These are phyloP conservation scores for Gloeophyllum trabeum DNA, from an alignment of 768 basidiomycete species.

Conservation along the genomic window DNA sequence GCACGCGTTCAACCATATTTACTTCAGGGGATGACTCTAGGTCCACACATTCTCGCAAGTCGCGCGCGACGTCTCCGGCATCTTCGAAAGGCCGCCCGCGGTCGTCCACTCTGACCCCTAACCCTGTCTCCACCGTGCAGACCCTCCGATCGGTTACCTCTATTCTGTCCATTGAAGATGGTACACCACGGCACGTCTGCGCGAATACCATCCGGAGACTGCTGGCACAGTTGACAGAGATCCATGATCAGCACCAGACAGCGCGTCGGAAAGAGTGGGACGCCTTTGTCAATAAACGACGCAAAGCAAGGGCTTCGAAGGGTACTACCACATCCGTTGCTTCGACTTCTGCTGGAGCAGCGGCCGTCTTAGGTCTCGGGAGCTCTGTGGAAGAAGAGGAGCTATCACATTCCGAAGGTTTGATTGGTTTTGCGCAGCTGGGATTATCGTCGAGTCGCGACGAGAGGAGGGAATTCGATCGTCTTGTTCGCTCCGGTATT, in stretches of 20 bases:
- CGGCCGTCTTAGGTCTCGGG: constrained; percentile 58
- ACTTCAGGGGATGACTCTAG: constrained; percentile 9
- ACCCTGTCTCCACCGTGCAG: constrained; percentile 7
- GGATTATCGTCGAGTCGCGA: constrained; percentile 60
- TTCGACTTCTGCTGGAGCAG: constrained; percentile 32
- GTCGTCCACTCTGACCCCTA: constrained; percentile 24
- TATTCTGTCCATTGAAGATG: constrained; percentile 46
- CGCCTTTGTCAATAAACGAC: constrained; percentile 65
- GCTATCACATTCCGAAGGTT: constrained; percentile 67
- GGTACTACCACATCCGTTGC: constrained; percentile 11
- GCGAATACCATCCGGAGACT: constrained; percentile 63
- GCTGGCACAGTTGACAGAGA: constrained; percentile 63
- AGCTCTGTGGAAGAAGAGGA: constrained; percentile 61
- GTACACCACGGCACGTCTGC: constrained; percentile 68
- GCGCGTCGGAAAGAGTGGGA: constrained; percentile 78
- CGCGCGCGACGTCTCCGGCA: constrained; percentile 29
- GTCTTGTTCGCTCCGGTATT: constrained; percentile 75
- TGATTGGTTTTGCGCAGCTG: constrained; percentile 88
- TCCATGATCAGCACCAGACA: constrained; percentile 73
- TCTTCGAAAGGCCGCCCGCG: constrained; percentile 40
- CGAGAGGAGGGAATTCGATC: constrained; percentile 70
- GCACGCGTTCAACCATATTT: not conserved
- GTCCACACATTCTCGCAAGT: constrained; percentile 12
- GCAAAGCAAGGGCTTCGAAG: constrained; percentile 27
- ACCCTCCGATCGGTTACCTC: constrained; percentile 27